Conservation (phyloP, 2,329 filamentous ascomycete genomes). For the Botrytis cinerea region DNA sequence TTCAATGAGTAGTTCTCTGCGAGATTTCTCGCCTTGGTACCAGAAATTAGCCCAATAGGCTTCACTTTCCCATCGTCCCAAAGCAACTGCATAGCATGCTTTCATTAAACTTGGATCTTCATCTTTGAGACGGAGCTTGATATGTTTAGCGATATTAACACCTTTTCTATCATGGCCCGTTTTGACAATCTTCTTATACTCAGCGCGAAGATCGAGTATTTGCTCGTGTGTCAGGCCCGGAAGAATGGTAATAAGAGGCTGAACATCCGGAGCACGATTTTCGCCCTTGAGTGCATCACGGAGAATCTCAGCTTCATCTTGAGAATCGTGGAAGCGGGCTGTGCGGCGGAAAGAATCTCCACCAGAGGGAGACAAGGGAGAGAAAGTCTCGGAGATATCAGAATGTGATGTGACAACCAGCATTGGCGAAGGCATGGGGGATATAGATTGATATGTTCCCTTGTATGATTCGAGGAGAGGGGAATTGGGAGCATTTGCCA, state of each 20-base stretch:
- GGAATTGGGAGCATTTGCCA: conserved; percentile 68
- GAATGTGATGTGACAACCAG: conserved; percentile 51
- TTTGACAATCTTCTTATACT: conserved; percentile 91
- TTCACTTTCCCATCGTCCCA: conserved; percentile 89
- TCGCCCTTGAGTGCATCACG: conserved; percentile 67
- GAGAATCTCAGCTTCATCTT: conserved; percentile 74
- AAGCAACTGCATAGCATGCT: conserved; percentile 83
- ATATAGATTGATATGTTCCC: conserved; percentile 91
- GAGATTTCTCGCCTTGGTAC: conserved; percentile 85
- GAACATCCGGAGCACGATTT: conserved; percentile 63
- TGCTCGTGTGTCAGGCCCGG: conserved; percentile 85
- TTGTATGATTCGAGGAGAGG: conserved; percentile 90
- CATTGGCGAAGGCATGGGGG: conserved; percentile 85
- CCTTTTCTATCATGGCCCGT: conserved; percentile 71
- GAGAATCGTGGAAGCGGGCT: conserved; percentile 80
- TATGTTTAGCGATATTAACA: conserved; percentile 84
- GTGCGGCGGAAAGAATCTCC: conserved; percentile 51
- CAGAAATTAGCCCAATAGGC: conserved; percentile 98
- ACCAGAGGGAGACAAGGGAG: conserved; percentile 54
- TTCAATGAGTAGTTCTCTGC: conserved; percentile 89
- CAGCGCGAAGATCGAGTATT: conserved; percentile 77
- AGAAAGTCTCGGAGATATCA: conserved; percentile 54
- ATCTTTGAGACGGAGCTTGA: conserved; percentile 74
- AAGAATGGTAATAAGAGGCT: conserved; percentile 77
- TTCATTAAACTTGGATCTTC: conserved; percentile 80